phyloP scores from a whole-genome alignment of 345 rosid genomes.

The Microcos paniculata region DNA sequence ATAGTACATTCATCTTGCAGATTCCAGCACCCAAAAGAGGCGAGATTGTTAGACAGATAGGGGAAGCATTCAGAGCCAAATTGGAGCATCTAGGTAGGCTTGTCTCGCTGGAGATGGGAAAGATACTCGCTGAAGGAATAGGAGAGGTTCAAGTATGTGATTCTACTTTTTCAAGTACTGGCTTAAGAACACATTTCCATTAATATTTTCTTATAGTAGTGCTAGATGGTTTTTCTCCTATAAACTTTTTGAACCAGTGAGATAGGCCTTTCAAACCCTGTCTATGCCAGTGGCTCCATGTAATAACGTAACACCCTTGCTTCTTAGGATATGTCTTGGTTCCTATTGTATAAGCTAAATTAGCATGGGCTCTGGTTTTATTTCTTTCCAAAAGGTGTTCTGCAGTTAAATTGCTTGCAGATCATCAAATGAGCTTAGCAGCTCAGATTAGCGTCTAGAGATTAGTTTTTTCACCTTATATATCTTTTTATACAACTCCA shows the following conservation, averaged over 20 bases:
- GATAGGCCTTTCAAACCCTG: too few relatives aligned
- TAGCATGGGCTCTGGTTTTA: too few relatives aligned
- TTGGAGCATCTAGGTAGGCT: constrained; percentile 77
- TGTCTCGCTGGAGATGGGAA: constrained; percentile 96
- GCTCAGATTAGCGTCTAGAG: too few relatives aligned
- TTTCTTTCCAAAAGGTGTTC: too few relatives aligned
- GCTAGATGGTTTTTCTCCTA: neutral
- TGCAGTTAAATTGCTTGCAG: too few relatives aligned
- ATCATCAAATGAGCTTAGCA: too few relatives aligned
- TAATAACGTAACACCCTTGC: too few relatives aligned
- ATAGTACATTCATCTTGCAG: constrained; percentile 23
- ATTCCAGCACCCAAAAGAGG: constrained; percentile 96
- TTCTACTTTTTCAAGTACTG: neutral
- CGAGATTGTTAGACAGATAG: constrained; percentile 89
- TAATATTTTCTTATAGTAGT: neutral
- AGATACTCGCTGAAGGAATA: constrained; percentile 86
- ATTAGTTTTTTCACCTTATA: neutral
- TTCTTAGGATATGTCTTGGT: too few relatives aligned
- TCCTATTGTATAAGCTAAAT: too few relatives aligned
- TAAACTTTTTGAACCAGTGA: too few relatives aligned
- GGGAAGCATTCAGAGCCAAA: constrained; percentile 79
- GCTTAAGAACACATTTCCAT: neutral
- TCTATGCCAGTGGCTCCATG: too few relatives aligned
- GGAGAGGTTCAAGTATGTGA: constrained; percentile 86
- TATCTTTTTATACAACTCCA: neutral